A percentile compares a stretch with the other conserved stretches of the same genome.
These are phyloP conservation scores for Clathrospora elynae DNA, from an alignment of 2,329 filamentous ascomycete genomes.

Conservation along the genomic window DNA sequence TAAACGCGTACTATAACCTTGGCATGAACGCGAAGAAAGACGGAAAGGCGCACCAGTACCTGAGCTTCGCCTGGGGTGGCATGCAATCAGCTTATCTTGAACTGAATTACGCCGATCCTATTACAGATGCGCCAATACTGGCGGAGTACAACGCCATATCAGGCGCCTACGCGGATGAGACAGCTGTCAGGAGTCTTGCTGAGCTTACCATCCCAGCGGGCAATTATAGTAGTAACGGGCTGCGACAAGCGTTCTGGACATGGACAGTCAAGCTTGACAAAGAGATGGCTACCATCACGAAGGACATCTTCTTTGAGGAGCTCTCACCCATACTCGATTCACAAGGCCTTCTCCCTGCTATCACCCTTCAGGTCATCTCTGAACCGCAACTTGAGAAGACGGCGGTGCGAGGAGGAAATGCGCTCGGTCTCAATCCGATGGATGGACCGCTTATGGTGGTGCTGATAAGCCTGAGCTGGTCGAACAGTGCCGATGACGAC, in stretches of 20 bases:
- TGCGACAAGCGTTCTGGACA: slow-evolving; percentile 37
- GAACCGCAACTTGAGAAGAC: slow-evolving; percentile 28
- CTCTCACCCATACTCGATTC: slow-evolving; percentile 23
- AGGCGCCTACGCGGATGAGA: slow-evolving; percentile 19
- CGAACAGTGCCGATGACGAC: slow-evolving; percentile 27
- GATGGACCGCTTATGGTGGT: slow-evolving; percentile 28
- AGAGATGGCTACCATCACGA: slow-evolving; percentile 22
- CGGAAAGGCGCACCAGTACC: slow-evolving; percentile 33
- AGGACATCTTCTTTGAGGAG: slow-evolving; percentile 33
- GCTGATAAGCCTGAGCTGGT: slow-evolving; percentile 29
- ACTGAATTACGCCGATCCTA: slow-evolving; percentile 34
- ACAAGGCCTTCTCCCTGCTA: slow-evolving; percentile 21
- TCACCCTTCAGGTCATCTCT: slow-evolving; percentile 38
- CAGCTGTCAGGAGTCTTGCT: slow-evolving; percentile 25
- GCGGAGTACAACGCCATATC: slow-evolving; percentile 34
- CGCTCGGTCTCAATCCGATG: slow-evolving; percentile 33
- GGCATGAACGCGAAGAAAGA: slow-evolving; percentile 29
- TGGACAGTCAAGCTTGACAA: slow-evolving; percentile 34
- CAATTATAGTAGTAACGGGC: slow-evolving; percentile 13
- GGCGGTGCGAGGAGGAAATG: slow-evolving; percentile 32
- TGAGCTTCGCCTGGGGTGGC: slow-evolving; percentile 28
- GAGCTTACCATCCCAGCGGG: slow-evolving; percentile 25
- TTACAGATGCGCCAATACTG: slow-evolving; percentile 31
- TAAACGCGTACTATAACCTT: slow-evolving; percentile 35
- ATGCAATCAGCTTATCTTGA: slow-evolving; percentile 25